Percentiles rank a stretch among this genome's conserved stretches.
phyloP scores from a whole-genome alignment of 2,329 filamentous ascomycete genomes.

The Fusarium illudens region DNA sequence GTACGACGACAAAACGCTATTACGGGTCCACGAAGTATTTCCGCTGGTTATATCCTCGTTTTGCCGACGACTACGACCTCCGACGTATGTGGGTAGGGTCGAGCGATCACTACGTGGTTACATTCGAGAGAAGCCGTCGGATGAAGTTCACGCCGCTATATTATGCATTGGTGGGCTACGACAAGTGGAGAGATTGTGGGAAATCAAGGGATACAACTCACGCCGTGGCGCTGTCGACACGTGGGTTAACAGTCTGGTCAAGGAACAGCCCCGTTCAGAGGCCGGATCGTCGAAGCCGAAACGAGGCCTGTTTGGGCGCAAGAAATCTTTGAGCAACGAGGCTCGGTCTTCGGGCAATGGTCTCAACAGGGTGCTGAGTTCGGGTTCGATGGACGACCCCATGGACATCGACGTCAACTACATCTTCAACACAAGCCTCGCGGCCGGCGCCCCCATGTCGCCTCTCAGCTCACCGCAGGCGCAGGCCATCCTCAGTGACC shows the following conservation, averaged over 20 bases:
- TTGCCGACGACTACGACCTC: conserved; percentile 67
- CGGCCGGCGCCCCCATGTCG: conserved; percentile 70
- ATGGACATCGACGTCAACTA: conserved; percentile 50
- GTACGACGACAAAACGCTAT: conserved; percentile 70
- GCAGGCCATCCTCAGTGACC: conserved; percentile 60
- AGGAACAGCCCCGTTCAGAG: conserved; percentile 50
- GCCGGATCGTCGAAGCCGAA: conserved; percentile 56
- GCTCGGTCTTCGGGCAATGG: conserved; percentile 40
- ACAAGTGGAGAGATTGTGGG: conserved; percentile 71
- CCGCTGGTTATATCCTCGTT: conserved; percentile 72
- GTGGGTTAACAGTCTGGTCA: conserved; percentile 65
- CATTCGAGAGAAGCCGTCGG: conserved; percentile 67
- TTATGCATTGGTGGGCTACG: conserved; percentile 68
- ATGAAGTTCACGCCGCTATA: conserved; percentile 69
- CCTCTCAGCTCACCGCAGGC: conserved; percentile 61
- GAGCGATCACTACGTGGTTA: conserved; percentile 71
- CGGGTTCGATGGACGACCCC: conserved; percentile 44
- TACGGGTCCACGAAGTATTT: conserved; percentile 71
- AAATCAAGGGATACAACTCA: conserved; percentile 71
- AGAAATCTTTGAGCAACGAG: conserved; percentile 58
- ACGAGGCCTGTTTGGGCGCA: conserved; percentile 64
- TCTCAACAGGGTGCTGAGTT: conserved; percentile 38
- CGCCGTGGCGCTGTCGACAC: conserved; percentile 66
- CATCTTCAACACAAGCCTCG: conserved; percentile 67
- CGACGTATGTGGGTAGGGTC: conserved; percentile 70